Percentiles rank a stretch among this genome's conserved stretches.
These are phyloP conservation scores for Metschnikowia similis DNA, from an alignment of 805 yeast genomes.

Conservation along the genomic window DNA sequence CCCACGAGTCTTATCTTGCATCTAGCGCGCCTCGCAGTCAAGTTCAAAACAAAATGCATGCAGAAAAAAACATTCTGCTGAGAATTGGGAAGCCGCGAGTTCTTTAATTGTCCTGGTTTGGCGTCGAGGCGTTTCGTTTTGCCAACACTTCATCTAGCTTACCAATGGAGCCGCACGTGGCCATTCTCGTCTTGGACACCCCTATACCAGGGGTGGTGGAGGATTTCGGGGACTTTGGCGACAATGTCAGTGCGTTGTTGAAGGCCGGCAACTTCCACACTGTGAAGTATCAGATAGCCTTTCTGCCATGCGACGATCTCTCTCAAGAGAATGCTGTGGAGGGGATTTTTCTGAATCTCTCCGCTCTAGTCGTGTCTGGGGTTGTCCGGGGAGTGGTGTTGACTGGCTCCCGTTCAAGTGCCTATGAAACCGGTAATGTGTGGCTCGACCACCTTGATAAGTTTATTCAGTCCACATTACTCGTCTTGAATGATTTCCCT, in stretches of 20 bases:
- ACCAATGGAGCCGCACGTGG: conserved; percentile 27
- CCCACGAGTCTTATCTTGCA: conserved; percentile 2
- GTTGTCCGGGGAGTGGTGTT: conserved; percentile 40
- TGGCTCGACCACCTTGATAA: conserved; percentile 42
- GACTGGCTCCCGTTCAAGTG: conserved; percentile 51
- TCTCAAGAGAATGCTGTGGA: conserved; percentile 2
- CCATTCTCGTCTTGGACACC: conserved; percentile 39
- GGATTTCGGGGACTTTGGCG: conserved; percentile 52
- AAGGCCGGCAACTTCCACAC: conserved; percentile 15
- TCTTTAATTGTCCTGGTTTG: not conserved
- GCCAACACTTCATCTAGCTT: not conserved
- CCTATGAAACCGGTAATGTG: conserved; percentile 34
- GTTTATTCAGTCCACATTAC: conserved; percentile 24
- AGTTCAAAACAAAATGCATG: not conserved
- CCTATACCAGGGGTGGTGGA: conserved; percentile 26
- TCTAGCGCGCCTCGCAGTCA: not conserved
- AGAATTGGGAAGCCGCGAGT: not conserved
- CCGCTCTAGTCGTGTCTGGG: conserved; percentile 22
- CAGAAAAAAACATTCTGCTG: conserved; percentile 2
- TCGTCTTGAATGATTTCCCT: conserved; percentile 33
- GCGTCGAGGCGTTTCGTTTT: conserved; percentile 2
- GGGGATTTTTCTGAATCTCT: conserved; percentile 16
- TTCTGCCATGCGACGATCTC: conserved; percentile 12
- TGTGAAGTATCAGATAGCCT: conserved; percentile 36
- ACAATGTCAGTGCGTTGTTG: conserved; percentile 37